phyloP scores from a whole-genome alignment of 106 monocot genomes.

The Dendrobium officinale region DNA sequence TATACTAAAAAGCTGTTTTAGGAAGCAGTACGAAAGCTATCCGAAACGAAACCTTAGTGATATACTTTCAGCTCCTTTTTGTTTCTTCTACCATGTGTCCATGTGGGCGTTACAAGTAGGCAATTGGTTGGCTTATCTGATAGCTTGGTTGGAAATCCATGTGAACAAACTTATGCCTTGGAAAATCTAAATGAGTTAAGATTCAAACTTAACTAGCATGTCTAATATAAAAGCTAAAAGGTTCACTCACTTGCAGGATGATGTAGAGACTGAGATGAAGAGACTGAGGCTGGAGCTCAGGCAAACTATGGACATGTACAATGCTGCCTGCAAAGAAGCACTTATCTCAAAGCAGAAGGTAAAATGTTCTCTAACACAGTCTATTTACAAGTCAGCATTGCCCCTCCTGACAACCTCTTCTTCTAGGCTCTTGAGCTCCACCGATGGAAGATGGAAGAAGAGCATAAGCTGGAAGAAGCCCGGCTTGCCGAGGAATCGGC shows the following conservation, averaged over 20 bases:
- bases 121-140: too few relatives aligned
- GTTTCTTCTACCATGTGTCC: too few relatives aligned
- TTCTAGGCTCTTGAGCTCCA: conserved; percentile 16
- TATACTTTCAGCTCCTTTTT: too few relatives aligned
- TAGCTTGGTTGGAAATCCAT: too few relatives aligned
- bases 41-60: too few relatives aligned
- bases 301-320: conserved; percentile 56
- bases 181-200: too few relatives aligned
- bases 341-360: conserved; percentile 39
- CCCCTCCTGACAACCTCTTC: background rate
- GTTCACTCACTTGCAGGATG: conserved; percentile 21
- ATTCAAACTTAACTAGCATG: background rate
- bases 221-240: background rate
- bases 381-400: background rate
- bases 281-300: conserved; percentile 35
- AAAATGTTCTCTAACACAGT: background rate
- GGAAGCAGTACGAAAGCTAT: too few relatives aligned
- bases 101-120: too few relatives aligned
- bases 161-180: too few relatives aligned
- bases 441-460: conserved; percentile 29
- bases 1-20: too few relatives aligned
- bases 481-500: conserved; percentile 13
- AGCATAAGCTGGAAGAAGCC: conserved; percentile 21
- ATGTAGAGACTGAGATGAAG: conserved; percentile 40
- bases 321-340: conserved; percentile 45